Conservation (phyloP, 306 rosid species). For the Acacia melanoxylon region DNA sequence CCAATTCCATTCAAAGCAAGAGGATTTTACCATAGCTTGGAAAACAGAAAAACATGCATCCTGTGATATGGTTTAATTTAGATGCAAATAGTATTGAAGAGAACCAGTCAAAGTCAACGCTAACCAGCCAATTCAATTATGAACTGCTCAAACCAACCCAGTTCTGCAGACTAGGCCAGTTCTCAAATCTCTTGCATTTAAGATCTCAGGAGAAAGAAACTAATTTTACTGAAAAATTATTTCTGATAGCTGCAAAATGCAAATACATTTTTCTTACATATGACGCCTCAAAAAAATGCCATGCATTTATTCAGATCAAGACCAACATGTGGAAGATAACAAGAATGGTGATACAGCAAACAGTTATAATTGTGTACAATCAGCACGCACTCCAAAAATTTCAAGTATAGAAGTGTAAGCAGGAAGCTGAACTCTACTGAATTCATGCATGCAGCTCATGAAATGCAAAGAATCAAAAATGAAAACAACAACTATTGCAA, state of each 20-base stretch:
- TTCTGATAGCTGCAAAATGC: neutral
- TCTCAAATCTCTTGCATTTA: neutral
- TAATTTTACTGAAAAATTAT: neutral
- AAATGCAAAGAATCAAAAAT: neutral
- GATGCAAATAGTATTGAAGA: neutral
- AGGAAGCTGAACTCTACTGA: neutral
- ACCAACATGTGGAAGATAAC: neutral
- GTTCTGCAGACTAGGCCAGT: neutral
- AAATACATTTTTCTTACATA: neutral
- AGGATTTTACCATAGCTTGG: neutral
- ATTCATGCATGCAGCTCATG: neutral
- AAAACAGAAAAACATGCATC: neutral
- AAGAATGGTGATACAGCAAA: neutral
- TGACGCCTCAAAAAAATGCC: neutral
- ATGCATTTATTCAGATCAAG: neutral
- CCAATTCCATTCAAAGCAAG: constrained; percentile 15
- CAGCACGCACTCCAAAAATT: neutral
- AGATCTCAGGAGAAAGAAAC: neutral
- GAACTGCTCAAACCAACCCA: neutral
- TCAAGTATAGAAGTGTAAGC: neutral
- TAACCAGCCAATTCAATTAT: neutral
- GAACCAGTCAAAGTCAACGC: neutral
- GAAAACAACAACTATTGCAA: constrained; percentile 1
- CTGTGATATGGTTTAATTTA: neutral
- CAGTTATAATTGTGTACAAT: neutral